Evolutionary conservation across 2,329 filamentous ascomycete genomes (phyloP), one percentile per base, ranked within the genome.

Genomic region (Ophiosphaerella narmari): DNA sequence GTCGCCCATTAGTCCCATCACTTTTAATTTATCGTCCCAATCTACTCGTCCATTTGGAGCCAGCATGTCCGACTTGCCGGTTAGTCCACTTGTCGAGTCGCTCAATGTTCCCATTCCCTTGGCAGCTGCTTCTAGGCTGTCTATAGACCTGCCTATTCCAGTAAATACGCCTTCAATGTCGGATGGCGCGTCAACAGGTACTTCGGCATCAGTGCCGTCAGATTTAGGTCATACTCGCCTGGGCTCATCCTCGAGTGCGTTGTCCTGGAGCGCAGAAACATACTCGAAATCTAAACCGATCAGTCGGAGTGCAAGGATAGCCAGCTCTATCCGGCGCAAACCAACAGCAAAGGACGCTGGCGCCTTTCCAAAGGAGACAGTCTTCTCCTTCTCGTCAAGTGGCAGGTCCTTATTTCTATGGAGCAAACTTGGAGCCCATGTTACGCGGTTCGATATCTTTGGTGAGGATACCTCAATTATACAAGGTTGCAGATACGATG

Each of bases 401-500:
- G 63, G 63, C 2, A 52, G 61, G 26, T 60, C 62, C 1, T 39
- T 66, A 23, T 42, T 67, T 4, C 35, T 67, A 11, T 63, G 60
- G 62, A 57, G 57, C 1, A 62, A 59, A 31, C 41, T 45, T 4
- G 50, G 46, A 8, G 46, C 57, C 37, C 34, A 53, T 51, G 52
- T 72, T 8, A 51, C 67, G 37, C 57, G 65, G 7, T 71, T 73
- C 38, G 69, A 71, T 16, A 56, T 70, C 2, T 51, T 63, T 4
- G 52, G 41, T n/a, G 57, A 62, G 8, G 60, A 68, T 31, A 52
- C 63, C 4, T 58, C 60, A 7, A 59, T 55, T 7, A 63, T 62
- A 5, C 65, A 66, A 45, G 56, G 64, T 7, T 67, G 68, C 39
- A 66, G 54, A 41, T 73, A 72, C 40, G 67, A 71, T 47, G 57